Evolutionary conservation across 2,329 filamentous ascomycete species (phyloP), one percentile per base, ranked within the genome.

Genomic region (Tolypocladium endophyticum): DNA sequence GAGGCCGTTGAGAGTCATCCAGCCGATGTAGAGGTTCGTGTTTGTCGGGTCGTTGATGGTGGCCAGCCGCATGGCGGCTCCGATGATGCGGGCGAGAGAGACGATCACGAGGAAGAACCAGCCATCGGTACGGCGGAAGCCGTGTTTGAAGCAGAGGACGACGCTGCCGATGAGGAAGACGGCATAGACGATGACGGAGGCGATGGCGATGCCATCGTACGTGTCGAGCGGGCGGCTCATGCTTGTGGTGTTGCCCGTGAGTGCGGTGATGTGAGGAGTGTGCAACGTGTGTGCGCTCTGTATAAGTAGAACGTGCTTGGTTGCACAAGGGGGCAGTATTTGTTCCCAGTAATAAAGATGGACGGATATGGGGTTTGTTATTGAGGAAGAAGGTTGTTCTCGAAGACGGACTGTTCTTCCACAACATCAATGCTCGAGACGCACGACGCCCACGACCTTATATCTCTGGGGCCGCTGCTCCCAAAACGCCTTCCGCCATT

Each of bases 61-160:
- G 45, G 67, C 71, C 5, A 74, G 69, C 58, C 66, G 68, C 14
- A 86, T 61, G n/a, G 76, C 73, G 64, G 83, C 78, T 61, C 76
- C 71, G 56, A 86, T 75, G 58, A 88, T 81, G 74, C 87, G 82
- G 59, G 70, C 75, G 18, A 85, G 73, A 2, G 84, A 76, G 20
- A 85, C 76, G 33, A 87, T 77, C 14, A 87, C 73, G 65, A 87
- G 81, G 9, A 86, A 76, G 25, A 85, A 77, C 55, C 84, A 87
- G 4, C 84, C 84, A 16, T 81, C 81, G 14, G 85, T 79, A 76
- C 86, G 83, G 7, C 72, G 65, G 67, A 79, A 81, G 80, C 84
- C 72, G 58, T 74, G 71, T 16, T 65, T 69, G 60, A 66, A 81
- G 14, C 82, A 84, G 59, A 86, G 61, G 41, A 67, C 58, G 59